Percentiles rank a stretch among this genome's conserved stretches.
Evolutionary conservation across 2,329 filamentous ascomycete species (phyloP).

Genomic region (Arthroderma sp.): DNA sequence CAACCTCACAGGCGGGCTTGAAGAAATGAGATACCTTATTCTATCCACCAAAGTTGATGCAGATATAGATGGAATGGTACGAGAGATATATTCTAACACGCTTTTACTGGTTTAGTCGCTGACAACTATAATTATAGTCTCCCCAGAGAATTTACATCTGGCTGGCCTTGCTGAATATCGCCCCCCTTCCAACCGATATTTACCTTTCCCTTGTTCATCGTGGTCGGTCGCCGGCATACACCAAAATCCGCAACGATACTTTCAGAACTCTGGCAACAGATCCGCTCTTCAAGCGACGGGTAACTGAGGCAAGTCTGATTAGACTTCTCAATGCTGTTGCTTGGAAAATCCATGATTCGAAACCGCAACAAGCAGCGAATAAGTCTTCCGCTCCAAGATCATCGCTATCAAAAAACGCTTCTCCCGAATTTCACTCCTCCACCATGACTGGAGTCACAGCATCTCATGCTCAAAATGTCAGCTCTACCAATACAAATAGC

Average conservation of each 20-base stretch:
- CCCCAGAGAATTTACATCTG: constrained; percentile 88
- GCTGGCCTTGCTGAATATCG: constrained; percentile 82
- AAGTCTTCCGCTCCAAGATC: constrained; percentile 10
- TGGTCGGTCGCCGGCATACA: constrained; percentile 84
- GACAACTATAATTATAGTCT: constrained; percentile 45
- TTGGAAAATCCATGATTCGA: constrained; percentile 79
- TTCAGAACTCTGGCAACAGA: constrained; percentile 94
- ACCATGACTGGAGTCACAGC: constrained; percentile 32
- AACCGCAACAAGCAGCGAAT: constrained; percentile 14
- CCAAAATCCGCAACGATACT: constrained; percentile 96
- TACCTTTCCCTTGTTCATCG: constrained; percentile 87
- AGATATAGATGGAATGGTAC: constrained; percentile 41
- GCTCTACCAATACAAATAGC: constrained; percentile 25
- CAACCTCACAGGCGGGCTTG: constrained; percentile 37
- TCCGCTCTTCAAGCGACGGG: constrained; percentile 86
- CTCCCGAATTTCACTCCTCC: constrained; percentile 32
- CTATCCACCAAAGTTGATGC: constrained; percentile 38
- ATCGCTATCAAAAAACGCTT: not conserved
- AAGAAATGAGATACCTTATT: constrained; percentile 36
- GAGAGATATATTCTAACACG: constrained; percentile 1
- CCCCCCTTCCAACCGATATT: constrained; percentile 69
- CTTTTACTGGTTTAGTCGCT: constrained; percentile 4
- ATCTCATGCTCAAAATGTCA: constrained; percentile 28
- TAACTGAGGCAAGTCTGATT: constrained; percentile 90
- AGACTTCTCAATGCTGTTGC: constrained; percentile 88